Conservation (phyloP, 306 rosid species). For the Sicyos baderoa region DNA sequence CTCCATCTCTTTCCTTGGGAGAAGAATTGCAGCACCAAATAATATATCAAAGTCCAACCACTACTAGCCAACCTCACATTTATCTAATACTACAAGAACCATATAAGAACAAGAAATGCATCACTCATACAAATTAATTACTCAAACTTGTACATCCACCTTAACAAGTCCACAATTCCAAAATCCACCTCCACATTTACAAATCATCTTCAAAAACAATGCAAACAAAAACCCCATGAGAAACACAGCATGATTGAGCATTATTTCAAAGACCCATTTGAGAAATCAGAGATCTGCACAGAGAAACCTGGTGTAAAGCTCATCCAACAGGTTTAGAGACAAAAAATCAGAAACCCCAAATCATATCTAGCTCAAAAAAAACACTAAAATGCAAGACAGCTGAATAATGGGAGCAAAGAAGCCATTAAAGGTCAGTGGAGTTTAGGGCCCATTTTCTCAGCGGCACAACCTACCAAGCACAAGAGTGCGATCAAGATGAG, state of each 20-base stretch:
- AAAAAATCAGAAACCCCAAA: conserved; percentile 18
- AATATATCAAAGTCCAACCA: not conserved
- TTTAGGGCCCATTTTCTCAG: conserved; percentile 21
- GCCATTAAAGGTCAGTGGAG: conserved; percentile 23
- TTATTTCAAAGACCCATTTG: conserved; percentile 17
- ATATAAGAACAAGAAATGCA: conserved; percentile 11
- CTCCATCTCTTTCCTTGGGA: conserved; percentile 20
- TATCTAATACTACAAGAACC: conserved; percentile 9
- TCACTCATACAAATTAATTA: not conserved
- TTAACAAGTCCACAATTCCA: conserved; percentile 8
- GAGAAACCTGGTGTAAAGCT: conserved; percentile 14
- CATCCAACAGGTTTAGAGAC: conserved; percentile 17
- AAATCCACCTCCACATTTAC: conserved; percentile 6
- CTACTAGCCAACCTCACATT: conserved; percentile 11
- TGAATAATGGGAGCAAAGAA: conserved; percentile 15
- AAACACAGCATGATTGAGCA: conserved; percentile 12
- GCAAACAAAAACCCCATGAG: no score
- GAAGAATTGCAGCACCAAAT: conserved; percentile 11
- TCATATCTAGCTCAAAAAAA: conserved; percentile 9
- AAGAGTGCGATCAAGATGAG: conserved; percentile 12
- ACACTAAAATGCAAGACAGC: conserved; percentile 17
- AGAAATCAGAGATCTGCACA: conserved; percentile 11
- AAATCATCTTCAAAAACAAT: not conserved
- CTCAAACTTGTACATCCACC: not conserved
- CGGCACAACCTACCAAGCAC: conserved; percentile 22